Evolutionary conservation across 345 rosid genomes (phyloP).

Genomic region (Brassica rapa): DNA sequence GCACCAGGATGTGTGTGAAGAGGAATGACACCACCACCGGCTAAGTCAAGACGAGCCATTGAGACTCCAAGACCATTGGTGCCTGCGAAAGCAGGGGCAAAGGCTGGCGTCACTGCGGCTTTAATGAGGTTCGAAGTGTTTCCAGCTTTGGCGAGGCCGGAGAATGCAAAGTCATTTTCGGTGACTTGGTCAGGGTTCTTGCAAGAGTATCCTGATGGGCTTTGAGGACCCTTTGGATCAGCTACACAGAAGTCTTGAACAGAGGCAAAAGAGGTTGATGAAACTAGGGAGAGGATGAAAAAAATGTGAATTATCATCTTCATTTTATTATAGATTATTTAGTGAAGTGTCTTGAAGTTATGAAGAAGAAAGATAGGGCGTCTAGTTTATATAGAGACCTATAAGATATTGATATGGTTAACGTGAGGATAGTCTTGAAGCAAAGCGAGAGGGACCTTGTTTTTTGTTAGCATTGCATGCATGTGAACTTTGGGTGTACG

Average conservation of each 20-base stretch:
- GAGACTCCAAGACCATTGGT: constrained; percentile 79
- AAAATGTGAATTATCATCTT: constrained; percentile 51
- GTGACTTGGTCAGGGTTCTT: constrained; percentile 53
- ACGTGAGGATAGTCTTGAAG: constrained; percentile 42
- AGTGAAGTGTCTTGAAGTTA: constrained; percentile 22
- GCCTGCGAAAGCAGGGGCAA: constrained; percentile 58
- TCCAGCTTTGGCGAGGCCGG: constrained; percentile 58
- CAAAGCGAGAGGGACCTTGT: constrained; percentile 11
- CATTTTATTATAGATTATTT: neutral
- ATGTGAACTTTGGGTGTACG: constrained; percentile 43
- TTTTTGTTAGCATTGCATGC: constrained; percentile 34
- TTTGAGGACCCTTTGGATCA: constrained; percentile 51
- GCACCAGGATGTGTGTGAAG: constrained; percentile 84
- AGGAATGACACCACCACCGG: constrained; percentile 68
- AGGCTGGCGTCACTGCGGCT: constrained; percentile 78
- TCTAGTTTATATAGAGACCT: constrained; percentile 29
- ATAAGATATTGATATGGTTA: constrained; percentile 36
- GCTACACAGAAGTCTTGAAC: constrained; percentile 80
- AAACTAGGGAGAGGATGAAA: constrained; percentile 46
- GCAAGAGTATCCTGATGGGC: constrained; percentile 77
- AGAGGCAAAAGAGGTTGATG: constrained; percentile 53
- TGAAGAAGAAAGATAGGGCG: constrained; percentile 14
- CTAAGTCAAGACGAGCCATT: constrained; percentile 73
- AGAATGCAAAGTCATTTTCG: constrained; percentile 60
- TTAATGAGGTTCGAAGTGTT: constrained; percentile 72